Base-by-base conservation (phyloP, 441 rosid species). In the Adansonia gregorii region DNA sequence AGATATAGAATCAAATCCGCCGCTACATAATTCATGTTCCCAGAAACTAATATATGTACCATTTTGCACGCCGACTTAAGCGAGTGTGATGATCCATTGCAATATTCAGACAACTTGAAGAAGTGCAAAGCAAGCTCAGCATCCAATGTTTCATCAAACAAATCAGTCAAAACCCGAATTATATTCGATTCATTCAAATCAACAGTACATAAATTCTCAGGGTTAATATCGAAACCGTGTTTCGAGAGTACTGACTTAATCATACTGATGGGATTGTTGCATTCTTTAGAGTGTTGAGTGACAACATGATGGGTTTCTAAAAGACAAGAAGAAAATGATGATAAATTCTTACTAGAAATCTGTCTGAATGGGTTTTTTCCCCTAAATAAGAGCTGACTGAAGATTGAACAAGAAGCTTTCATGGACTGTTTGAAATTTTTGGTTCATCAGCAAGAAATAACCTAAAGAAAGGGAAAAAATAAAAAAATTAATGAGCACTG, bases 91-190 rank as follows among this genome's bases (percentile, higher is more conserved):
- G 60, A 49, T 14, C 86, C 86, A 68, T 77, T 77, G 76, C 79
- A 81, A 51, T 79, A 79, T 77, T 86, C 83, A 8, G 86, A 86
- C 89, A 84, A 84, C 72, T 72, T 82, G 45, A 86, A 84, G 85
- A 86, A 82, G 71, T 84, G 79, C 6, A 76, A 45, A 80, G 81
- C 85, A 77, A 85, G n/a, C 60, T 83, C 84, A 12, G 87, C 87
- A 82, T 87, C 82, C 52, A 46, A 82, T 81, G 78, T 85, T 79
- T 82, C 83, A 1, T 72, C 27, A 78, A 74, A 87, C 65, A 87
- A 59, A 68, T 73, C 74, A 78, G 81, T 81, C 78, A 84, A 72
- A 49, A 78, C 67, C 64, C 72, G 74, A 11, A 73, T 79, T 70
- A 84, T 52, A n/a, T 76, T 82, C 67, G 72, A 79, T 35, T 81